Base-by-base conservation (phyloP, 768 basidiomycete genomes). In the Gelatoporia subvermispora region DNA sequence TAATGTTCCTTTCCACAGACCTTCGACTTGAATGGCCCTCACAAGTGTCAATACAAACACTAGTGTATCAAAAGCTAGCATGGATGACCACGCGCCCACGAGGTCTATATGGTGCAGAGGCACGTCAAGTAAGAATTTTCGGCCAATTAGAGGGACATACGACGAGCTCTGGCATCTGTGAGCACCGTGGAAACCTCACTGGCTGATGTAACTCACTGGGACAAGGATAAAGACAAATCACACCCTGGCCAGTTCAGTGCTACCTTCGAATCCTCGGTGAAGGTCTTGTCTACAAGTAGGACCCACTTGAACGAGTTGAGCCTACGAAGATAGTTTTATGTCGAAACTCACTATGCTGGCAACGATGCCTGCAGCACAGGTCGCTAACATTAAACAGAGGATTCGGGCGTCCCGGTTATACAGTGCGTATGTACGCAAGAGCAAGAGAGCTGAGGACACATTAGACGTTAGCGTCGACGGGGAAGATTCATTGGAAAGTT, bases 361-460 rank as follows among this genome's bases (percentile, higher is more conserved):
- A 22, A 49, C 23, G 21, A 45, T 41, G 4, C 50, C 51, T 35
- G 24, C n/a, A 11, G 16, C 11, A 34, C 43, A 28, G 9, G 24
- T 20, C 7, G n/a, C 4, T 18, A 53, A 13, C 8, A 57, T 46
- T 3, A 62, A 8, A 10, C 1, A 4, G 11, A 61, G 48, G 22
- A 63, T 45, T 21, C 50, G 50, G 18, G 37, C 50, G n/a, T 51
- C 60, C 16, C 60, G 55, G n/a, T 50, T 45, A 43, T 62, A 62
- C 43, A 63, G 42, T 1, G 60, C 60, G 17, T 58, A 62, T 16
- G 59, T 58, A 10, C 62, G 55, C 39, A 60, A 49, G 2, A 54
- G 17, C 15, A 63, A 54, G 20, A 60, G 47, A 15, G 51, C 61
- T 61, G 38, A 9, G 2, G 20, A 16, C 3, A 16, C 36, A 7